Evolutionary conservation across 305 asterid genomes (phyloP).

Genomic region (Solanum hybrid): DNA sequence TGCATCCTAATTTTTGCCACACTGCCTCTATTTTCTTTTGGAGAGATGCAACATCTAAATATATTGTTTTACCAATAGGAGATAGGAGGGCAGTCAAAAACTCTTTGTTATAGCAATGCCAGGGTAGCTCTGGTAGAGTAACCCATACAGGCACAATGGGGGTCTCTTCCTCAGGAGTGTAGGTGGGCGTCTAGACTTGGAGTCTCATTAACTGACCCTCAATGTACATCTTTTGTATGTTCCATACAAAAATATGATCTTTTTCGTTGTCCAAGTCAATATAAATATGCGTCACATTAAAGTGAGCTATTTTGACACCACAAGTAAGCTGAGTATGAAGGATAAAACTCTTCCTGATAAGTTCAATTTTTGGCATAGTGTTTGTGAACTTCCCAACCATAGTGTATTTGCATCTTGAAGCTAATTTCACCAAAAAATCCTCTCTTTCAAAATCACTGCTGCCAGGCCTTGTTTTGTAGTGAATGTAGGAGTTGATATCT

Average conservation of each 20-base stretch:
- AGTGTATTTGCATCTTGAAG: too few relatives aligned
- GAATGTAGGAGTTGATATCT: too few relatives aligned
- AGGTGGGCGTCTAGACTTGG: neutral
- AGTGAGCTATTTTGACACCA: neutral
- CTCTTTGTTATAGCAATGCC: neutral
- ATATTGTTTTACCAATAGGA: neutral
- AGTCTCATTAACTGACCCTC: neutral
- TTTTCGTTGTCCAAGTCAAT: neutral
- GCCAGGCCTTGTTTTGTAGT: too few relatives aligned
- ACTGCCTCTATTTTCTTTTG: neutral
- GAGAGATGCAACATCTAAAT: neutral
- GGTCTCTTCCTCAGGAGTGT: neutral
- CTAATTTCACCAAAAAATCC: too few relatives aligned
- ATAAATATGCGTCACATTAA: neutral
- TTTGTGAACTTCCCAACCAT: too few relatives aligned
- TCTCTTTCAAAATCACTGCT: too few relatives aligned
- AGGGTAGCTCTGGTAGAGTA: neutral
- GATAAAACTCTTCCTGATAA: too few relatives aligned
- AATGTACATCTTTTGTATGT: neutral
- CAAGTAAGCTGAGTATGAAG: neutral
- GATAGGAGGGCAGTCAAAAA: neutral
- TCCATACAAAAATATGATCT: neutral
- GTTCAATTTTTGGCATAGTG: too few relatives aligned
- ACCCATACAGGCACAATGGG: neutral
- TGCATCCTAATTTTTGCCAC: neutral